Percentiles rank a stretch among this genome's conserved stretches.
Evolutionary conservation across 768 basidiomycete genomes (phyloP).

Genomic region (Mycena capillaripes): DNA sequence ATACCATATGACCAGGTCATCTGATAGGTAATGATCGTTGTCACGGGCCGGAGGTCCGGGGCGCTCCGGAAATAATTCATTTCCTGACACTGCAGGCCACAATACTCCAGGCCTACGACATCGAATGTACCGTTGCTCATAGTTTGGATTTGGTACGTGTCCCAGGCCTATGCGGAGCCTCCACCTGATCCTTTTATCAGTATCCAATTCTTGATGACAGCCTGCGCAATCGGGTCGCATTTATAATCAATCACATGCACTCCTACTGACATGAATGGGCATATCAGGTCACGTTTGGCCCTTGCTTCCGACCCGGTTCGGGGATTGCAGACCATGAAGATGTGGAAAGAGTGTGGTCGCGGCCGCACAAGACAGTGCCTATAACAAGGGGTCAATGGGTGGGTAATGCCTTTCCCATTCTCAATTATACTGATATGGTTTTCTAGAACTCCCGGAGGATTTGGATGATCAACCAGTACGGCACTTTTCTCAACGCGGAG

Average conservation of each 20-base stretch:
- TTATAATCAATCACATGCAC: constrained; percentile 26
- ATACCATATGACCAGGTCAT: too few relatives aligned
- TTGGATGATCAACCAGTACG: background rate
- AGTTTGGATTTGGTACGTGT: constrained; percentile 44
- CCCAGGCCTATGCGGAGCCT: too few relatives aligned
- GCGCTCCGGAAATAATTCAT: constrained; percentile 46
- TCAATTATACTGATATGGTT: background rate
- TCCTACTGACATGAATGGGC: constrained; percentile 10
- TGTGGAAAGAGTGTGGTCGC: constrained; percentile 50
- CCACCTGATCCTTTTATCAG: constrained; percentile 25
- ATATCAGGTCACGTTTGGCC: constrained; percentile 52
- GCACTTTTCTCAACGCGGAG: too few relatives aligned
- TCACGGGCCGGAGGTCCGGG: constrained; percentile 52
- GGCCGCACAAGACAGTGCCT: constrained; percentile 38
- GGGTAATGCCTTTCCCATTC: background rate
- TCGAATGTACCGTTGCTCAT: constrained; percentile 50
- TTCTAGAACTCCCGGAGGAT: constrained; percentile 33
- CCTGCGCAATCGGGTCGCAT: constrained; percentile 37
- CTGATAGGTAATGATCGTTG: too few relatives aligned
- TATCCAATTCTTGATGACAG: constrained; percentile 39
- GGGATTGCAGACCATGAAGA: constrained; percentile 54
- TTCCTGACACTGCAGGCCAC: constrained; percentile 45
- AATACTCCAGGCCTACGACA: constrained; percentile 47
- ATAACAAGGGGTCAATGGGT: constrained; percentile 4
- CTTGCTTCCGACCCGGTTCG: constrained; percentile 42